Evolutionary conservation across 495 filamentous ascomycete species (phyloP).

Genomic region (Hyaloscypha hepaticicola): DNA sequence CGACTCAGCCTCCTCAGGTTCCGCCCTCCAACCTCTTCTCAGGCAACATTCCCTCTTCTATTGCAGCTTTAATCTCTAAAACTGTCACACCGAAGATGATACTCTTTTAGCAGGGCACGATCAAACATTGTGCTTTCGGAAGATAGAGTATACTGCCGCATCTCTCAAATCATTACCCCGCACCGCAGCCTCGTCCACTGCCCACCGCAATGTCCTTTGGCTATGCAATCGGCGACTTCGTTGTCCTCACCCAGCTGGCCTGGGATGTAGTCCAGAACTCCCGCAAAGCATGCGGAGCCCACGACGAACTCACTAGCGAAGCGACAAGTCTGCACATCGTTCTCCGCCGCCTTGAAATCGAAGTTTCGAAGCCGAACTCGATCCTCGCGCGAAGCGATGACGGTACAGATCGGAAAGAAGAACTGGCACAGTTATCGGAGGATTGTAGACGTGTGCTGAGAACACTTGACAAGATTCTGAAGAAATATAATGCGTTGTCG

Average conservation of each 20-base stretch:
- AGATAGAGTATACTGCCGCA: too few species aligned
- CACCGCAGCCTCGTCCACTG: neutral
- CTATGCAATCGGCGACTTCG: slow-evolving; percentile 24
- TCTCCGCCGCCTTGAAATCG: slow-evolving; percentile 20
- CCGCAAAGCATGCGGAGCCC: slow-evolving; percentile 27
- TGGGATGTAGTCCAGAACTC: slow-evolving; percentile 16
- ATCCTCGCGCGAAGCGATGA: slow-evolving; percentile 1
- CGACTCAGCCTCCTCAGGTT: too few species aligned
- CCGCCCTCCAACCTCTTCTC: too few species aligned
- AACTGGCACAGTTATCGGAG: neutral
- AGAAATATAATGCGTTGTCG: slow-evolving; percentile 20
- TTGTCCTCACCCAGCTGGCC: slow-evolving; percentile 24
- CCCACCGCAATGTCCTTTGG: slow-evolving; percentile 29
- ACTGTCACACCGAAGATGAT: too few species aligned
- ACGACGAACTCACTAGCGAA: slow-evolving; percentile 28
- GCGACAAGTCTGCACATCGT: slow-evolving; percentile 21
- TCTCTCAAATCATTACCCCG: too few species aligned
- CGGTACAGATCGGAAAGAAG: slow-evolving; percentile 1
- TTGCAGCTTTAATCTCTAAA: too few species aligned
- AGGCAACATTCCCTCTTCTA: too few species aligned
- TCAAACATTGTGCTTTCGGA: too few species aligned
- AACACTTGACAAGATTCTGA: slow-evolving; percentile 7
- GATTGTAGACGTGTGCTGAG: slow-evolving; percentile 16
- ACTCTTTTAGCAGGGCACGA: too few species aligned
- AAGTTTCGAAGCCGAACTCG: slow-evolving; percentile 19